phyloP scores from a whole-genome alignment of 257 asterid species.

The Craterostigma plantagineum region DNA sequence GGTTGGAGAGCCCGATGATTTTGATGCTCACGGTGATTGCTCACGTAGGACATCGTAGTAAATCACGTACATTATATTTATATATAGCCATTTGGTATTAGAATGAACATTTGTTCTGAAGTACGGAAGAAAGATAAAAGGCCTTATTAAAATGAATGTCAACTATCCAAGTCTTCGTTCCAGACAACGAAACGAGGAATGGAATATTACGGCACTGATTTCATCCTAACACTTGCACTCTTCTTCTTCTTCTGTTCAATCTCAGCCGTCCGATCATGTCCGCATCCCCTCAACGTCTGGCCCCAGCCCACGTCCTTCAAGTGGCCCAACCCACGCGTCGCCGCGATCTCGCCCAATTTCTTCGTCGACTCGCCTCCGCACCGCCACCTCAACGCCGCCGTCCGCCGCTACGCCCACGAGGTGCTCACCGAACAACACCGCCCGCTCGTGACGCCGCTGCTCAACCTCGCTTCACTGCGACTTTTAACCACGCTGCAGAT shows the following conservation, averaged over 20 bases:
- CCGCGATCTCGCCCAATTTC: constrained; percentile 40
- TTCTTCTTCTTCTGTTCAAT: constrained; percentile 5
- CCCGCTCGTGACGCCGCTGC: constrained; percentile 32
- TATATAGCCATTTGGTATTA: no score
- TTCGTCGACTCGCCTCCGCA: constrained; percentile 27
- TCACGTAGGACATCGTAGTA: no score
- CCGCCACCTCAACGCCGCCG: constrained; percentile 43
- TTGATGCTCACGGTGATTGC: no score
- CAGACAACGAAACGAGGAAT: no score
- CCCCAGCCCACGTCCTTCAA: constrained; percentile 61
- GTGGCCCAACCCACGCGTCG: constrained; percentile 54
- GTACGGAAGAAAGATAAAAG: no score
- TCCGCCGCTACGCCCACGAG: constrained; percentile 31
- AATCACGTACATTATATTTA: no score
- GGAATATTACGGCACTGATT: no score
- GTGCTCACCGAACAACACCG: constrained; percentile 29
- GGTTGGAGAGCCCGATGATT: no score
- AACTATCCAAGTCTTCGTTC: no score
- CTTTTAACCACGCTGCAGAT: constrained; percentile 27
- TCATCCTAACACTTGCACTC: constrained; percentile 6
- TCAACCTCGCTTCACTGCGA: constrained; percentile 27
- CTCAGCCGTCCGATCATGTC: constrained; percentile 26
- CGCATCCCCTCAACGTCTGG: constrained; percentile 58
- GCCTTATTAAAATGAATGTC: no score
- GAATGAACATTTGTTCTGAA: no score